Evolutionary conservation across 495 filamentous ascomycete species (phyloP), one percentile per base, ranked within the genome.

Genomic region (Tetracladium marchalianum): DNA sequence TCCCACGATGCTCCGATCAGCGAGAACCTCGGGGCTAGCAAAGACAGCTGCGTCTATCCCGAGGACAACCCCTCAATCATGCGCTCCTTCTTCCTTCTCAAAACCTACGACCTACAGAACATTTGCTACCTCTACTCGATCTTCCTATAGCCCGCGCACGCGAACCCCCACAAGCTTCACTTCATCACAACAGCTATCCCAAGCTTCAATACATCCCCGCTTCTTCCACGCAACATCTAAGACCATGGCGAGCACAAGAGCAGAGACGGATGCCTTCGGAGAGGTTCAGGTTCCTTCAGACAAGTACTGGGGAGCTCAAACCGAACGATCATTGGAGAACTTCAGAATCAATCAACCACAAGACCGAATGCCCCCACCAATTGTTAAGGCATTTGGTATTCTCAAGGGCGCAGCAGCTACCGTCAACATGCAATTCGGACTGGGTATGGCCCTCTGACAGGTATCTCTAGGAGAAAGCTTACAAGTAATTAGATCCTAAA

Each of bases 301-400:
- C 81, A 93, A 85, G 73, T 98, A 98, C 76, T 98, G 93, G 92
- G 92, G 92, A 62, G 92, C 92, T 40, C 92, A 98, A 70, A 98
- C 92, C 50, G 85, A 98, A 76, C 81, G 92, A 66, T 97, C 93
- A 2, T 52, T 98, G 66, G 82, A 82, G 61, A 98, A 98, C 73
- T 98, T 98, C 75, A 81, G 83, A 61, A 97, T 98, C 78, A 97
- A 97, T 67, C 92, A 98, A 71, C 92, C 93, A 49, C 86, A 93
- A 64, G 92, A 98, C 63, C 88, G 92, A 61, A 97, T 98, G 90
- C 93, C 92, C 39, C 84, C 87, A 49, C 84, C 89, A 0, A 81
- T 98, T 49, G 71, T 98, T 51, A 80, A 77, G 65, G 92, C 92
- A 13, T 98, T 98, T 61, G 93, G 92, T 65, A 92, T 98, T 61